Conservation (phyloP, 768 basidiomycete species). For the Lanmaoa rubissima region DNA sequence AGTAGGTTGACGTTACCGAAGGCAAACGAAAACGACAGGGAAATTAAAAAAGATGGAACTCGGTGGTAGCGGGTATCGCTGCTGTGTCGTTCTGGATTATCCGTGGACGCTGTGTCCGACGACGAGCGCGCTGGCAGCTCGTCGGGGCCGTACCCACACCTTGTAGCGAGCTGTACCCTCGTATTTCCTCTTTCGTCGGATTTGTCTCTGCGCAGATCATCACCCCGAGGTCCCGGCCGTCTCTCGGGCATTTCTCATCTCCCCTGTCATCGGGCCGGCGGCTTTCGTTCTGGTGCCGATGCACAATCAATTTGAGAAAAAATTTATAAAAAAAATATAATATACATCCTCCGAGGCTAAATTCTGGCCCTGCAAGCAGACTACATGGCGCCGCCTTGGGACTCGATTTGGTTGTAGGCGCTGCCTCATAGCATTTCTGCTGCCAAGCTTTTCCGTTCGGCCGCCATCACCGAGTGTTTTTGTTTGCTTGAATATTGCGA, state of each 20-base stretch:
- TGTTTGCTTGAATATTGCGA: background rate
- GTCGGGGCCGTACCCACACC: conserved; percentile 3
- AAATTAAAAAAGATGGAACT: conserved; percentile 13
- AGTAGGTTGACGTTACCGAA: conserved; percentile 25
- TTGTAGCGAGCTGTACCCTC: background rate
- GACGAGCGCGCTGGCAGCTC: conserved; percentile 8
- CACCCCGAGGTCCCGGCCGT: conserved; percentile 21
- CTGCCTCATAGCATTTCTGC: background rate
- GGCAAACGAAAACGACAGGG: conserved; percentile 18
- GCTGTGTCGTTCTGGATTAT: background rate
- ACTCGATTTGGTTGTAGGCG: background rate
- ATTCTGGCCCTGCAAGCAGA: background rate
- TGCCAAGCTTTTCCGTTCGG: background rate
- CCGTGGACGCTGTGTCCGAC: conserved; percentile 4
- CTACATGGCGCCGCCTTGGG: background rate
- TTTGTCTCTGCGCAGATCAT: conserved; percentile 32
- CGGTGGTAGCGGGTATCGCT: background rate
- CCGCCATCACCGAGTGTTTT: background rate
- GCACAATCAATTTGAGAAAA: conserved; percentile 19
- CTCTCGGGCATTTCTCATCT: conserved; percentile 19
- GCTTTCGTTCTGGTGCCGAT: conserved; percentile 33
- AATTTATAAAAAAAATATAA: background rate
- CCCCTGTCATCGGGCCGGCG: conserved; percentile 33
- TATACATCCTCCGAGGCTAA: background rate
- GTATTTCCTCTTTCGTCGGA: conserved; percentile 16